Evolutionary conservation across 345 rosid genomes (phyloP).

Genomic region (Citrus australasica): DNA sequence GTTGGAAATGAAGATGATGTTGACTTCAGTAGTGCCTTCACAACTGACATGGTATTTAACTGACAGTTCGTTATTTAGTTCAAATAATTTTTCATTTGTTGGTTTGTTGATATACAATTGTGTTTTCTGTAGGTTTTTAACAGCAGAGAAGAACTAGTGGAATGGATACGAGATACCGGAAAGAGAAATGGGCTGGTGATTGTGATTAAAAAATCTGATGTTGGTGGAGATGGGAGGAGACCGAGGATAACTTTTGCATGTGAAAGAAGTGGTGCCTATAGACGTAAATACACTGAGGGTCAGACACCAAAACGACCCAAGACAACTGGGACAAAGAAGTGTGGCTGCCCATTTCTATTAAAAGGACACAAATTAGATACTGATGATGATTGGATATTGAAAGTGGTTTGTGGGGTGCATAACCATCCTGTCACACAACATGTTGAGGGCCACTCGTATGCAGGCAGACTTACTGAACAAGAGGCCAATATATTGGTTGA

Average conservation of each 20-base stretch:
- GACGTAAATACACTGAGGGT: constrained; percentile 6
- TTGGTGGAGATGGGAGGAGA: constrained; percentile 16
- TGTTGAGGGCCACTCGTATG: constrained; percentile 18
- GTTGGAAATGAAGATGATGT: constrained; percentile 8
- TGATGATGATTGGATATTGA: constrained; percentile 18
- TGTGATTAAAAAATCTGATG: constrained; percentile 16
- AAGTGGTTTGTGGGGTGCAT: constrained; percentile 19
- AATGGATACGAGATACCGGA: constrained; percentile 13
- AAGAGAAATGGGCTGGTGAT: constrained; percentile 14
- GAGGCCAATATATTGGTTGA: constrained; percentile 15
- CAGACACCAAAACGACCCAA: constrained; percentile 11
- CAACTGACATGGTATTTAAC: constrained; percentile 10
- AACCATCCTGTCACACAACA: constrained; percentile 12
- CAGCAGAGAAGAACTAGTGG: constrained; percentile 12
- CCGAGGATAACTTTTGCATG: constrained; percentile 17
- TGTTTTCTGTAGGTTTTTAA: not conserved
- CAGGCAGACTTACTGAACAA: constrained; percentile 17
- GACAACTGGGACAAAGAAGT: constrained; percentile 14
- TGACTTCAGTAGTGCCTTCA: constrained; percentile 10
- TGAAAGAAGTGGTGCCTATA: constrained; percentile 20
- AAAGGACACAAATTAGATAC: constrained; percentile 14
- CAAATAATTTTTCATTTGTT: not conserved
- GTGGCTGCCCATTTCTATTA: constrained; percentile 15
- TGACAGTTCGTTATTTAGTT: not conserved
- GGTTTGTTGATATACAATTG: not conserved